A percentile compares a stretch with the other conserved stretches of the same genome.
phyloP scores from a whole-genome alignment of 129 eudicot genomes.

The Glebionis coronaria region DNA sequence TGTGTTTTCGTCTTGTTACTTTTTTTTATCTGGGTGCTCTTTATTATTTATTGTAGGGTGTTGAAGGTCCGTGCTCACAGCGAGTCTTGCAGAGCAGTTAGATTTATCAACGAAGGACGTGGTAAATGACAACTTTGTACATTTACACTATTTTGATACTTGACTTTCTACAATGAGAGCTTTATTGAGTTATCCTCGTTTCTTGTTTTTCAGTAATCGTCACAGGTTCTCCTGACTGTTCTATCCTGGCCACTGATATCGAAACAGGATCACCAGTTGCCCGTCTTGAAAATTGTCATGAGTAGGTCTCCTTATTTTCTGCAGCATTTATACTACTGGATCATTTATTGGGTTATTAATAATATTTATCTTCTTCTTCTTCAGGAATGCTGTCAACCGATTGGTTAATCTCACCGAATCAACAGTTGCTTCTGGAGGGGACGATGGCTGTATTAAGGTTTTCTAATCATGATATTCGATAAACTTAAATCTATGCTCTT shows the following conservation, averaged over 20 bases:
- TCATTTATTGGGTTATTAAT: neutral
- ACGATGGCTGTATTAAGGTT: constrained; percentile 89
- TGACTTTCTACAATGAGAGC: constrained; percentile 4
- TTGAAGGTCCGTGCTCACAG: constrained; percentile 76
- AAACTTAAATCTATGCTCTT: constrained; percentile 1
- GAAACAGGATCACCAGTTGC: constrained; percentile 79
- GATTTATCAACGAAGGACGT: constrained; percentile 87
- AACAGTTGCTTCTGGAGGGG: constrained; percentile 94
- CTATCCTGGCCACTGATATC: constrained; percentile 78
- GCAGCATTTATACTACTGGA: neutral
- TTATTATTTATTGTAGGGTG: constrained; percentile 40
- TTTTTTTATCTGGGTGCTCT: neutral
- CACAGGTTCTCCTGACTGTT: constrained; percentile 88
- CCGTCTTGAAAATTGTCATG: constrained; percentile 71
- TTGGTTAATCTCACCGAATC: constrained; percentile 86
- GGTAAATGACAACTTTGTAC: constrained; percentile 42
- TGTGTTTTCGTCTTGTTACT: neutral
- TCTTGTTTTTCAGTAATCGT: constrained; percentile 51
- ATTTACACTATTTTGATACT: neutral
- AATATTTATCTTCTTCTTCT: constrained; percentile 17
- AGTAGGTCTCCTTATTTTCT: constrained; percentile 42
- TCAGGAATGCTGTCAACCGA: constrained; percentile 83
- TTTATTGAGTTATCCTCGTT: neutral
- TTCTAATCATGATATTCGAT: neutral
- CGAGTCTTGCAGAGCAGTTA: constrained; percentile 81